phyloP scores from a whole-genome alignment of 345 rosid genomes.

The Eucalyptus pauciflora region DNA sequence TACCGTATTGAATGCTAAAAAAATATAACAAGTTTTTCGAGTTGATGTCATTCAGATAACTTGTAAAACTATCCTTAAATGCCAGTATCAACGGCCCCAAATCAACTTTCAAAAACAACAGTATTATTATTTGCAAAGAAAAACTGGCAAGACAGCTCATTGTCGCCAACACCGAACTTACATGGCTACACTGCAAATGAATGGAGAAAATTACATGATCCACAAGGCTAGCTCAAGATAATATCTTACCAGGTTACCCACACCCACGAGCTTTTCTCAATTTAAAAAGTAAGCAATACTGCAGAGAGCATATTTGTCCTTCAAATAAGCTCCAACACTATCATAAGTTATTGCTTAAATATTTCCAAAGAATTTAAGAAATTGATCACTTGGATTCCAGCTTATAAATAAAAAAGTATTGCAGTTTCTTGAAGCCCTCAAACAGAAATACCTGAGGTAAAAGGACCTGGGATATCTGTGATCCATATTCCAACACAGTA shows the following conservation, averaged over 20 bases:
- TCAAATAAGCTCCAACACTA: not conserved
- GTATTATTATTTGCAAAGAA: not conserved
- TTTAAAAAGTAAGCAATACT: not conserved
- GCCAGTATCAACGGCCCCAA: not conserved
- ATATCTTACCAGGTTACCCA: not conserved
- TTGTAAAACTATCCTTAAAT: not conserved
- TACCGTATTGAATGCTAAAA: not conserved
- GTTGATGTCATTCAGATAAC: not conserved
- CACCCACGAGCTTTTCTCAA: not conserved
- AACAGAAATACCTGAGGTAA: conserved; percentile 50
- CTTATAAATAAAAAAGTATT: not conserved
- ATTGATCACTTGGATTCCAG: not conserved
- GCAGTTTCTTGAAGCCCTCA: not conserved
- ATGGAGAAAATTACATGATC: not conserved
- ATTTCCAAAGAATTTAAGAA: not conserved
- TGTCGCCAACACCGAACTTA: not conserved
- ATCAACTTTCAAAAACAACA: not conserved
- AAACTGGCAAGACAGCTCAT: not conserved
- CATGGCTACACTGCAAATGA: not conserved
- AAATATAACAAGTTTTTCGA: not conserved
- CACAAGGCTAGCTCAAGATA: not conserved
- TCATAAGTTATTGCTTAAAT: not conserved
- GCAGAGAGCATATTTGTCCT: not conserved
- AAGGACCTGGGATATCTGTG: conserved; percentile 49
- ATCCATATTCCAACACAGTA: conserved; percentile 45